Base-by-base conservation (phyloP, 2,329 filamentous ascomycete genomes). In the Celoporthe dispersa region DNA sequence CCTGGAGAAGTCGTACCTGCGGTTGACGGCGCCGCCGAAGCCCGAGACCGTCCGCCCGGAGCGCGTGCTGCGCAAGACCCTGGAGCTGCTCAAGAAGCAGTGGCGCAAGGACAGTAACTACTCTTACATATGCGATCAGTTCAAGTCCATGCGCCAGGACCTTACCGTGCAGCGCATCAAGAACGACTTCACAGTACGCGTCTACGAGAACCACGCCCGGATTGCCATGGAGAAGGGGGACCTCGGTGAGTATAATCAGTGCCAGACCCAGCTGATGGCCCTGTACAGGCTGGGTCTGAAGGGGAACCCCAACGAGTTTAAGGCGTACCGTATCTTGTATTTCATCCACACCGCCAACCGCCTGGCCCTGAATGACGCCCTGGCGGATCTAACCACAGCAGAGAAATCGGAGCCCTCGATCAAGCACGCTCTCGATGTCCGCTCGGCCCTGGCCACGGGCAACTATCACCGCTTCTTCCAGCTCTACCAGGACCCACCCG, bases 231-330 rank as follows among this genome's bases (percentile, higher is more conserved):
- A 99, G 83, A 98, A 97, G 88, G 94, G 93, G 83, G 96, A 99
- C 86, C 89, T 98, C 85, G 95, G 96, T 99, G 96, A 99, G 96
- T 99, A 99, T 96, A 99, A 99, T 86, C 96, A 99, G 88, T 99
- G 96, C 83, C 96, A 99, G 86, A 98, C 96, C 78, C 96, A 99
- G 84, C 87, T 99, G 79, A 93, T 94, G 81, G 94, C 92, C 74
- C 85, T 99, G 77, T 98, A 99, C 83, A 89, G 89, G 80, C 89
- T 93, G 84, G 92, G 93, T 75, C 85, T 97, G 80, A 93, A 93
- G 79, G 96, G 95, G 77, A 94, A 94, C 81, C 90, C 93, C 79
- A 91, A 93, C 84, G 96, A 99, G 83, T 99, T 99, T 84, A 96
- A 96, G 88, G 96, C 95, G 74, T 99, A 99, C 86, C 95, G 96